phyloP scores from a whole-genome alignment of 805 yeast species.

The Wickerhamomyces sydowiorum region DNA sequence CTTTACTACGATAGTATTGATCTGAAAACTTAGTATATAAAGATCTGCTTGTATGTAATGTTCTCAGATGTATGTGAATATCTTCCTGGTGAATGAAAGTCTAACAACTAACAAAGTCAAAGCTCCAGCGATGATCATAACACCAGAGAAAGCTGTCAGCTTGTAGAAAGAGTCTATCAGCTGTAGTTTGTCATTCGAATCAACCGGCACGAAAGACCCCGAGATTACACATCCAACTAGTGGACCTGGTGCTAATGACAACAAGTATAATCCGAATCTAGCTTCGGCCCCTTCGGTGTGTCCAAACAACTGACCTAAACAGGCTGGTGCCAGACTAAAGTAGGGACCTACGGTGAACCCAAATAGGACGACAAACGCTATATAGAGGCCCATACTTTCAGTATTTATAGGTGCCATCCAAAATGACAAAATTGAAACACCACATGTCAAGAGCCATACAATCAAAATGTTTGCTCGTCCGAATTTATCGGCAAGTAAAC shows the following conservation, averaged over 20 bases:
- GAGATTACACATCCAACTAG: neutral
- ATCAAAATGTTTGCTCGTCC: neutral
- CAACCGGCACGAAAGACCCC: neutral
- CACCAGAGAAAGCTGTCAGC: neutral
- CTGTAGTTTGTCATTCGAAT: neutral
- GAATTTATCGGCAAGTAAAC: neutral
- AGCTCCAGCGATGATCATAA: neutral
- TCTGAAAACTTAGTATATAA: no score
- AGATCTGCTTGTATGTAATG: no score
- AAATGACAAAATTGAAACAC: neutral
- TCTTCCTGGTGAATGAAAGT: neutral
- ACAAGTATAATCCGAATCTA: neutral
- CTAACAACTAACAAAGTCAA: neutral
- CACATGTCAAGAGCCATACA: neutral
- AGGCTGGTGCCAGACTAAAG: neutral
- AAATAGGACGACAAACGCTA: neutral
- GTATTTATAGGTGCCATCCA: neutral
- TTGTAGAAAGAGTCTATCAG: neutral
- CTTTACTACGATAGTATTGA: no score
- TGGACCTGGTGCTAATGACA: neutral
- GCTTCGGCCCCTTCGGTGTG: neutral
- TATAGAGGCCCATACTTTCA: neutral
- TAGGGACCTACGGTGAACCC: neutral
- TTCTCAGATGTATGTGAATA: neutral
- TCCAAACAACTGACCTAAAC: neutral